Percentiles rank a stretch among this genome's conserved stretches.
Conservation (phyloP, 1,284 basidiomycete genomes). For the Moniliophthora roreri region DNA sequence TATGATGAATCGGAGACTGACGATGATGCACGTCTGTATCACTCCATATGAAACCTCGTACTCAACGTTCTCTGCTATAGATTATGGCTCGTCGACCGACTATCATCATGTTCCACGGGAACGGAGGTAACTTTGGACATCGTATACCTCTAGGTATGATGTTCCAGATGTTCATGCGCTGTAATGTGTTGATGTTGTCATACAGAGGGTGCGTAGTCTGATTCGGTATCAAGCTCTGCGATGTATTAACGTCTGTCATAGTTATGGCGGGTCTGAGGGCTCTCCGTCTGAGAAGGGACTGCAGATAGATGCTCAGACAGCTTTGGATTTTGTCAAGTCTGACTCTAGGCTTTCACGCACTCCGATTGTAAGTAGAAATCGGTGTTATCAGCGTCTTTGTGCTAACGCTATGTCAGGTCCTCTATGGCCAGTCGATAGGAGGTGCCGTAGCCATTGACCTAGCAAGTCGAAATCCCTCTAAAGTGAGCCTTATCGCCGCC, state of each 20-base stretch:
- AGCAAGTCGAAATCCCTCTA: conserved; percentile 74
- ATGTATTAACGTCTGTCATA: conserved; percentile 24
- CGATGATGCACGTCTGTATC: conserved; percentile 37
- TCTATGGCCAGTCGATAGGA: conserved; percentile 95
- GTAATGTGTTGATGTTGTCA: conserved; percentile 88
- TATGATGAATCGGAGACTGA: conserved; percentile 23
- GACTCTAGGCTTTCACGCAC: conserved; percentile 72
- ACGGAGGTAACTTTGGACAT: conserved; percentile 83
- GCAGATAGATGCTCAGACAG: conserved; percentile 78
- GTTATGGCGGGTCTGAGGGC: conserved; percentile 84
- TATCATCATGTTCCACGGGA: conserved; percentile 90
- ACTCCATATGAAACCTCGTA: background rate
- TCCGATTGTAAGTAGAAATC: conserved; percentile 56
- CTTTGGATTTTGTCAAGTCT: conserved; percentile 73
- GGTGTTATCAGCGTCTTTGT: background rate
- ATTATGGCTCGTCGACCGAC: conserved; percentile 76
- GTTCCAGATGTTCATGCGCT: conserved; percentile 82
- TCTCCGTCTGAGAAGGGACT: conserved; percentile 83
- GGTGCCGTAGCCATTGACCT: conserved; percentile 94
- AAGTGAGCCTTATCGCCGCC: conserved; percentile 40
- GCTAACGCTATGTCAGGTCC: conserved; percentile 45
- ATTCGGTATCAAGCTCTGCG: conserved; percentile 2
- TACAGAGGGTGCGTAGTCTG: conserved; percentile 70
- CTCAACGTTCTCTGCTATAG: conserved; percentile 30
- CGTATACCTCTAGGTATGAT: conserved; percentile 87